phyloP scores from a whole-genome alignment of 2,329 filamentous ascomycete species.

The Nemania serpens region DNA sequence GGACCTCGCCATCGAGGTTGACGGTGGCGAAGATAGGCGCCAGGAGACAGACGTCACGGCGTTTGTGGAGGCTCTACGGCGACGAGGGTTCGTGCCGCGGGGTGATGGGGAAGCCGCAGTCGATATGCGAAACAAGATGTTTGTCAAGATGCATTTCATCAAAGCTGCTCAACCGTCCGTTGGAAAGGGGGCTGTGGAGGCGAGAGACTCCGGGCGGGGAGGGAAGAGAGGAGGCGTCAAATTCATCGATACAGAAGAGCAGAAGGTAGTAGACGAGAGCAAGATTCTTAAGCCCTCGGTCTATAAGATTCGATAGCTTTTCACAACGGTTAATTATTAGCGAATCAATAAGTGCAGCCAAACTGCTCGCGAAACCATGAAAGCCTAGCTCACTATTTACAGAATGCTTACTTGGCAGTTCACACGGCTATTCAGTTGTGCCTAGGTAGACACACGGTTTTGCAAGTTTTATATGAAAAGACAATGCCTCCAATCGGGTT shows the following conservation, averaged over 20 bases:
- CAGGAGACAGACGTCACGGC: slow-evolving; percentile 84
- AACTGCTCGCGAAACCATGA: background rate
- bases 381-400: background rate
- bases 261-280: slow-evolving; percentile 67
- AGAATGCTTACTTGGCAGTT: background rate
- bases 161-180: slow-evolving; percentile 77
- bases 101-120: slow-evolving; percentile 64
- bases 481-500: slow-evolving; percentile 2
- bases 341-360: background rate
- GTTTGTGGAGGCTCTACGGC: slow-evolving; percentile 81
- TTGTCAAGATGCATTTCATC: slow-evolving; percentile 93
- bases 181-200: slow-evolving; percentile 69
- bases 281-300: slow-evolving; percentile 87
- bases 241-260: slow-evolving; percentile 64
- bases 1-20: slow-evolving; percentile 71
- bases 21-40: slow-evolving; percentile 65
- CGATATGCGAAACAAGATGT: slow-evolving; percentile 95
- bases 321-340: background rate
- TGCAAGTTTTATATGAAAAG: background rate
- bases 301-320: slow-evolving; percentile 79
- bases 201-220: slow-evolving; percentile 25
- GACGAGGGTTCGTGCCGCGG: slow-evolving; percentile 83
- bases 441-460: background rate
- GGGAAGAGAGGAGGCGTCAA: slow-evolving; percentile 52
- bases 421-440: background rate